Evolutionary conservation across 202 grass and related monocot genomes (phyloP).

Genomic region (Carex sylvatica): DNA sequence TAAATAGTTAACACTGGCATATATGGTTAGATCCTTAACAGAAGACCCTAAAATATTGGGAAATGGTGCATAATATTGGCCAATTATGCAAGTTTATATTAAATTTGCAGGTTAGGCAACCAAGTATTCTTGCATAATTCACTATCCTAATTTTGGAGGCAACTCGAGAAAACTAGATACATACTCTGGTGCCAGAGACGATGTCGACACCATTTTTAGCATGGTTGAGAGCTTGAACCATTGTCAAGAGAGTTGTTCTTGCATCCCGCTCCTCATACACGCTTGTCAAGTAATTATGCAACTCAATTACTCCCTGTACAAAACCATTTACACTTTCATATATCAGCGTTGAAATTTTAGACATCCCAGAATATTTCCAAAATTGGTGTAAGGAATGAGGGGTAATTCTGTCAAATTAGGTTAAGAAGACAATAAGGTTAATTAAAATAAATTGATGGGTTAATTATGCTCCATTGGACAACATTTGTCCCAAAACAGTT

Average conservation of each 20-base stretch:
- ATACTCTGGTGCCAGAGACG: conserved; percentile 92
- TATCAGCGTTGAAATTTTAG: conserved; percentile 19
- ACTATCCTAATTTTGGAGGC: neutral
- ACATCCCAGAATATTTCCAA: neutral
- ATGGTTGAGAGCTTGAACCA: conserved; percentile 99
- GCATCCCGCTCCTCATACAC: conserved; percentile 98
- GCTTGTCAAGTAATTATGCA: conserved; percentile 97
- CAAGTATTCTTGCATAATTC: neutral
- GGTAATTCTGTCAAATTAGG: neutral
- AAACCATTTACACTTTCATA: conserved; percentile 13
- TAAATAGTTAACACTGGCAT: neutral
- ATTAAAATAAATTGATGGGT: neutral
- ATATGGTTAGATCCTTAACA: neutral
- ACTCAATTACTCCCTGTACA: conserved; percentile 84
- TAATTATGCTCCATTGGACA: neutral
- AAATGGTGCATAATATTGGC: neutral
- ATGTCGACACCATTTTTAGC: conserved; percentile 95
- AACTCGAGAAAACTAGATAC: neutral
- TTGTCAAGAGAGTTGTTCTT: conserved; percentile 86
- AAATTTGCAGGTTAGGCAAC: neutral
- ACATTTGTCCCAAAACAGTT: neutral
- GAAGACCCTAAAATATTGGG: neutral
- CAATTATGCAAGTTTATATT: neutral
- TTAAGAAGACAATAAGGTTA: neutral
- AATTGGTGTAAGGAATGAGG: neutral